Base-by-base conservation (phyloP, 2,329 filamentous ascomycete genomes). In the Cadophora sp. region DNA sequence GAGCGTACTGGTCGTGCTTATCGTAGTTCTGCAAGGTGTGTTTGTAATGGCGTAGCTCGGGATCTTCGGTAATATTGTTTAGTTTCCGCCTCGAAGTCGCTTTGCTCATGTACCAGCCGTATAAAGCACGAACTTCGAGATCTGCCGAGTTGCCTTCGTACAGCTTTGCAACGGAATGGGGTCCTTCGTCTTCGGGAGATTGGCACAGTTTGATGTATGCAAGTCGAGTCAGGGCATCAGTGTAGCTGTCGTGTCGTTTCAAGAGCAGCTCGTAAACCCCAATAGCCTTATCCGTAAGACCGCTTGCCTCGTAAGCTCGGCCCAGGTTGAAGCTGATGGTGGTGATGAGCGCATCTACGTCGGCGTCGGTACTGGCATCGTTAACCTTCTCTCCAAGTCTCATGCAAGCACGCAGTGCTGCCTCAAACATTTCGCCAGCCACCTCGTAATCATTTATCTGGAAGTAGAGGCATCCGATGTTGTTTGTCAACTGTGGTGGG, bases 311-410 rank as follows among this genome's bases (percentile, higher is more conserved):
- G 75, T 97, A 97, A 66, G 94, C 97, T 66, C 96, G 88, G 36
- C 92, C 96, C 47, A 99, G 87, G 75, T 98, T 99, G 84, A 96
- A 99, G 77, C 93, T 97, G 78, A 99, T 97, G 2, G 94, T 97
- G 0, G 95, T 97, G 27, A 97, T 91, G 4, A 99, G 84, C 16
- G 94, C 93, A 79, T 99, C 96, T 0, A 45, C 18, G 14, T 45
- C 41, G 16, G 91, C 94, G 76, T 98, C 95, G 68, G 90, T 39
- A 39, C 11, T 8, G 36, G 36, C 85, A 1, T 88, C 87, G 62
- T 90, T 86, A 67, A 93, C 90, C 73, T 88, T 90, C 73, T 93
- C 90, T 56, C 89, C 88, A 69, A 93, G 90, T 73, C 91, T 91
- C 73, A 96, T 89, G 76, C 94, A 97, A 16, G 95, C 93, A 70